Percentiles rank a stretch among this genome's conserved stretches.
Evolutionary conservation across 2,329 filamentous ascomycete genomes (phyloP).

Genomic region (Cytospora mali): DNA sequence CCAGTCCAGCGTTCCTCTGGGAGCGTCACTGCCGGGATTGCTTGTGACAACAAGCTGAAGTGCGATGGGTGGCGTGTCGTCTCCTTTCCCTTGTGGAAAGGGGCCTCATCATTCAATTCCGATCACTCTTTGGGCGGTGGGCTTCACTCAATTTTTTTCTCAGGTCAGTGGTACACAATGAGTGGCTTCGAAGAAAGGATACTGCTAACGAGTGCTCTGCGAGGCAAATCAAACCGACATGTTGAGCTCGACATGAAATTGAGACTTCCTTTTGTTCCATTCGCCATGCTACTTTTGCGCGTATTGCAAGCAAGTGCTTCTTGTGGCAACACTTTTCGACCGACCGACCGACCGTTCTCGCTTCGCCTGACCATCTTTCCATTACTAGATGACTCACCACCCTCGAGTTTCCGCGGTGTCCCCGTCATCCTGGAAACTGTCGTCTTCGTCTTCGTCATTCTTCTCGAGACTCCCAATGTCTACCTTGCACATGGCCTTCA

Average conservation of each 20-base stretch:
- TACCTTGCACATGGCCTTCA: conserved; percentile 9
- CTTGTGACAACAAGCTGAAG: conserved; percentile 36
- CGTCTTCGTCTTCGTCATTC: not conserved
- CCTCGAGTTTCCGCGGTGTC: not conserved
- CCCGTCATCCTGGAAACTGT: not conserved
- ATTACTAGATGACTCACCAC: not conserved
- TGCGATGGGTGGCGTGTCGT: conserved; percentile 39
- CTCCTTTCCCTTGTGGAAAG: conserved; percentile 24
- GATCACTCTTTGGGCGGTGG: conserved; percentile 39
- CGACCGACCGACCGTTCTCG: not conserved
- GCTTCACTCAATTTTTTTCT: conserved; percentile 34
- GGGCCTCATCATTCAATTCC: conserved; percentile 38
- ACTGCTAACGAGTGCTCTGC: conserved; percentile 34
- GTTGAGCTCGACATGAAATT: not conserved
- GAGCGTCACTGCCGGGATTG: conserved; percentile 37
- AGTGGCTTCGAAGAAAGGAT: conserved; percentile 29
- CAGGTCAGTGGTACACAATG: conserved; percentile 33
- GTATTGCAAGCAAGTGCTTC: not conserved
- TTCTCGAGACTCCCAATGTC: not conserved
- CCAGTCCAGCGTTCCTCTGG: conserved; percentile 34
- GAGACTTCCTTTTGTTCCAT: not conserved
- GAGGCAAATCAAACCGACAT: not conserved
- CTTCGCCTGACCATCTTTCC: not conserved
- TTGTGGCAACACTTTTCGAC: not conserved
- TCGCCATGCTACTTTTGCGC: not conserved